Conservation (phyloP, 768 basidiomycete genomes). For the Trametes cingulata region DNA sequence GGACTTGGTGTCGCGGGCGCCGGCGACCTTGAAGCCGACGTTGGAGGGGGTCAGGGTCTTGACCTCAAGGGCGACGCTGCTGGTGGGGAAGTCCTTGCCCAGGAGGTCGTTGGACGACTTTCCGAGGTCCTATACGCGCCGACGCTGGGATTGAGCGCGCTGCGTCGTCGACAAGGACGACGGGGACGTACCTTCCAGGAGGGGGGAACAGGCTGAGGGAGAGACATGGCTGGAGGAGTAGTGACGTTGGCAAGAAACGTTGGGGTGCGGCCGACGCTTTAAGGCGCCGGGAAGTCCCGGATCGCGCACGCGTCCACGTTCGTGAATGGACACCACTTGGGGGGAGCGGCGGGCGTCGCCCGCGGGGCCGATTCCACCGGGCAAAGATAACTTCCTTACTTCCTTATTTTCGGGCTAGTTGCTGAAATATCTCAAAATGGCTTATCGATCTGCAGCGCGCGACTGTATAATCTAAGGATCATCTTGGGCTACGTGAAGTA, state of each 20-base stretch:
- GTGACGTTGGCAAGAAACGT: conserved; percentile 32
- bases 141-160: not conserved
- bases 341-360: no score
- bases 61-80: conserved; percentile 71
- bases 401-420: no score
- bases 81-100: conserved; percentile 88
- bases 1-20: conserved; percentile 75
- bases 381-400: no score
- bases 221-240: conserved; percentile 61
- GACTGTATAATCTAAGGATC: no score
- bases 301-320: conserved; percentile 20
- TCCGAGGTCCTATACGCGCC: conserved; percentile 73
- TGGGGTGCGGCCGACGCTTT: conserved; percentile 28
- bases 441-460: no score
- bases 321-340: conserved; percentile 1
- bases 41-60: conserved; percentile 88
- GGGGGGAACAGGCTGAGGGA: conserved; percentile 94
- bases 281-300: conserved; percentile 30
- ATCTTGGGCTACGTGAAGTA: no score
- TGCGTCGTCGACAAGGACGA: not conserved
- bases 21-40: conserved; percentile 92
- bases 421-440: no score
- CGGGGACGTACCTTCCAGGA: conserved; percentile 81
- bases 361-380: no score
- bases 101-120: conserved; percentile 97